phyloP scores from a whole-genome alignment of 768 basidiomycete genomes.

The Tricholoma flavovirens region DNA sequence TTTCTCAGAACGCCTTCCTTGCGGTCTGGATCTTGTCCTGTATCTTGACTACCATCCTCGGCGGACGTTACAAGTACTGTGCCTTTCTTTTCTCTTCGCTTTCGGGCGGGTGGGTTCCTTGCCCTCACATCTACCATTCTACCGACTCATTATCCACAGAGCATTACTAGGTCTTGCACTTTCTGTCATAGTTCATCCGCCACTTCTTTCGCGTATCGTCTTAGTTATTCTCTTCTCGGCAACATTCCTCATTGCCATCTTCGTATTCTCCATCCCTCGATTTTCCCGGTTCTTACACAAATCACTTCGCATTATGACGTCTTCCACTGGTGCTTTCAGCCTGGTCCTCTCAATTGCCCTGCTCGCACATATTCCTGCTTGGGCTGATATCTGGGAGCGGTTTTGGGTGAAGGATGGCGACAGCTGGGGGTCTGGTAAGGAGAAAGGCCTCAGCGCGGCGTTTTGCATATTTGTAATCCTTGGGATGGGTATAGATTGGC shows the following conservation, averaged over 20 bases:
- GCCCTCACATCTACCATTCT: not conserved
- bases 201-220: constrained; percentile 36
- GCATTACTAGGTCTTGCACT: constrained; percentile 12
- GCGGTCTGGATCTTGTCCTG: constrained; percentile 55
- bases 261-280: constrained; percentile 40
- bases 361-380: constrained; percentile 42
- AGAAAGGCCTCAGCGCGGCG: constrained; percentile 55
- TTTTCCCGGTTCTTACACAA: constrained; percentile 39
- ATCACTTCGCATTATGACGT: constrained; percentile 43
- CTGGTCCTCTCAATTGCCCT: constrained; percentile 48
- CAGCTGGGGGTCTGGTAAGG: constrained; percentile 50
- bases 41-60: constrained; percentile 40
- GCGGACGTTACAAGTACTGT: constrained; percentile 49
- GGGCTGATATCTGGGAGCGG: constrained; percentile 61
- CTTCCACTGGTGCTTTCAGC: constrained; percentile 55
- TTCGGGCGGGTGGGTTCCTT: constrained; percentile 46
- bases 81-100: constrained; percentile 45
- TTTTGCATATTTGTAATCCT: constrained; percentile 45
- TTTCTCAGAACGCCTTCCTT: constrained; percentile 48
- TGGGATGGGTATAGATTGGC: constrained; percentile 51
- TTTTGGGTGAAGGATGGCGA: constrained; percentile 44
- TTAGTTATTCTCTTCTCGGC: constrained; percentile 35
- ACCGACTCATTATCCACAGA: constrained; percentile 7
- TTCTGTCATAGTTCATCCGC: constrained; percentile 17
- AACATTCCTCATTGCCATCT: constrained; percentile 33